Evolutionary conservation across 2,329 filamentous ascomycete species (phyloP), one percentile per base, ranked within the genome.

Genomic region (Diaporthe nobilis): DNA sequence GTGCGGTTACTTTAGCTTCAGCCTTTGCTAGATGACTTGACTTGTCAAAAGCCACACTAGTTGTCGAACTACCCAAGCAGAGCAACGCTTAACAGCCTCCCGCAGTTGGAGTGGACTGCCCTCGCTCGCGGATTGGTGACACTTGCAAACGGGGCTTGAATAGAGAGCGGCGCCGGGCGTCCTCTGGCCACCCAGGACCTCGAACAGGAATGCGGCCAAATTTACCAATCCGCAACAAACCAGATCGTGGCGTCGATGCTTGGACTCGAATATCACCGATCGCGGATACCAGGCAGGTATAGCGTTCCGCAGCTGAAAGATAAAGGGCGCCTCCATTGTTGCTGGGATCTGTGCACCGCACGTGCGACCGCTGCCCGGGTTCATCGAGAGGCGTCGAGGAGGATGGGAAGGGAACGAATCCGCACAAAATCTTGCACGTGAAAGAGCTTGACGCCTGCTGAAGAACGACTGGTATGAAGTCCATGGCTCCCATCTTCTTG

Each of bases 251-350:
- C 63, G 63, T 51, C 31, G 10, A n/a, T 37, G 31, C 28, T 51
- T 51, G 9, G 42, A 37, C 63, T 34, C 44, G 28, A 37, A 37
- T 17, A 51, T 17, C 63, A n/a, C 28, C 6, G 20, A 51, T 25
- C 4, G 28, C 20, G 10, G 44, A 25, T 25, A 20, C 28, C 6
- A 51, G 25, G 28, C 20, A 37, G 28, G 31, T 34, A 44, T 67
- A 51, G 63, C 63, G 63, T 15, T 51, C 44, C 31, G 44, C n/a
- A 31, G 63, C 63, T 51, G 63, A 67, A 9, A 51, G 44, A 67
- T n/a, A 51, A 67, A 67, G 44, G 63, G 47, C 28, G 28, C 44
- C 44, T 67, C 63, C 44, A 67, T 67, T 67, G 28, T 51, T 37
- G 25, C 5, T 17, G 37, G 63, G 20, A 67, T 67, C 63, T 67